phyloP scores from a whole-genome alignment of 139 green algal species.

The Eudorina sp. region DNA sequence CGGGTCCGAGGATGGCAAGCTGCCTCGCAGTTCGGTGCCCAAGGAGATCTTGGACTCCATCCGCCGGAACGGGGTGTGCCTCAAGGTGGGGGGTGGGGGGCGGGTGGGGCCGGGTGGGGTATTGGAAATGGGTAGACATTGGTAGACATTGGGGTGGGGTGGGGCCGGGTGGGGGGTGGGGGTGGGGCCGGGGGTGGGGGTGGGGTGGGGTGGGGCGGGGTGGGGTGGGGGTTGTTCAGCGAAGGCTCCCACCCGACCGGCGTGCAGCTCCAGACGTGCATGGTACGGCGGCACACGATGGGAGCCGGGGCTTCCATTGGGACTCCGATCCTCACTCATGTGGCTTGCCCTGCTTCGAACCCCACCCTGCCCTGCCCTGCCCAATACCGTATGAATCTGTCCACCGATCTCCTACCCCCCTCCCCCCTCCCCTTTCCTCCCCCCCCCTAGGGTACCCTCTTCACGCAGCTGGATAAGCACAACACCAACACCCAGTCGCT shows the following conservation, averaged over 20 bases:
- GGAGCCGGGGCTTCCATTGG: too few relatives aligned
- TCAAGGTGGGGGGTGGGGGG: constrained; percentile 53
- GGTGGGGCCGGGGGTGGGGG: neutral
- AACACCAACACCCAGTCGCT: constrained; percentile 81
- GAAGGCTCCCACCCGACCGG: too few relatives aligned
- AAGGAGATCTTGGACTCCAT: constrained; percentile 72
- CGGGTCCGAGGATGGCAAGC: constrained; percentile 34
- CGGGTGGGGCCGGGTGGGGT: neutral
- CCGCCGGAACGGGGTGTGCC: constrained; percentile 61
- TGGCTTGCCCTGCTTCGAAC: too few relatives aligned
- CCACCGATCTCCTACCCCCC: neutral
- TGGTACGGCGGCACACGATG: too few relatives aligned
- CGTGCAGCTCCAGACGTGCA: too few relatives aligned
- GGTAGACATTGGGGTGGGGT: neutral
- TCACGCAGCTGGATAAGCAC: constrained; percentile 74
- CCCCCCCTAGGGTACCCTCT: constrained; percentile 85
- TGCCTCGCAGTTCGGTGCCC: constrained; percentile 64
- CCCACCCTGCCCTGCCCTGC: too few relatives aligned
- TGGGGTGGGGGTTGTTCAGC: neutral
- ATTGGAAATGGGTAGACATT: neutral
- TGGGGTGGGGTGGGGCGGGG: neutral
- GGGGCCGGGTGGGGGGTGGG: neutral
- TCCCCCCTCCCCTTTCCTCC: neutral
- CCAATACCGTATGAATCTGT: too few relatives aligned
- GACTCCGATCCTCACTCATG: too few relatives aligned